Conservation (phyloP, 768 basidiomycete species). For the Leccinum obscurum region DNA sequence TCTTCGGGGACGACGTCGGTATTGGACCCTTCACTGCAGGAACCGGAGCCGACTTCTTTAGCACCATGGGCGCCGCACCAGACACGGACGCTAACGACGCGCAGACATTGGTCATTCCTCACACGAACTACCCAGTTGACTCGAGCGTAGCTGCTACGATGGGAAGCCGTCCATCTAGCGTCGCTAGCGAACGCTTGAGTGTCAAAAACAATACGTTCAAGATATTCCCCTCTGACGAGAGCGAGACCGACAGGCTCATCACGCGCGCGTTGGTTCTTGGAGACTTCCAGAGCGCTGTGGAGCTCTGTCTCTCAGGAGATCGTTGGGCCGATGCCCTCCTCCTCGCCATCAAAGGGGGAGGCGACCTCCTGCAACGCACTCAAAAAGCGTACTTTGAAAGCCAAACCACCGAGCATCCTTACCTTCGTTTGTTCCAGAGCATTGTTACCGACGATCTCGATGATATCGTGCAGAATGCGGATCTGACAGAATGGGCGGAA, state of each 20-base stretch:
- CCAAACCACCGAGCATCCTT: slow-evolving; percentile 72
- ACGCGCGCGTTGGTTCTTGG: slow-evolving; percentile 94
- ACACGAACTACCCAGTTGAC: slow-evolving; percentile 75
- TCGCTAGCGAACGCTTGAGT: slow-evolving; percentile 46
- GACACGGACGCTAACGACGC: slow-evolving; percentile 37
- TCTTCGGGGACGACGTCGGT: slow-evolving; percentile 78
- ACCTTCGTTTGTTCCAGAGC: slow-evolving; percentile 92
- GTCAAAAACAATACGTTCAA: slow-evolving; percentile 82
- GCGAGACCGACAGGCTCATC: slow-evolving; percentile 82
- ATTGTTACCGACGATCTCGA: slow-evolving; percentile 90
- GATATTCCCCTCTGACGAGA: slow-evolving; percentile 87
- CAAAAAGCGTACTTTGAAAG: slow-evolving; percentile 94
- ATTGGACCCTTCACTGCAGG: slow-evolving; percentile 58
- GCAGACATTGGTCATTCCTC: slow-evolving; percentile 62
- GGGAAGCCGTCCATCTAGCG: slow-evolving; percentile 86
- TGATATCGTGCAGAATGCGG: slow-evolving; percentile 96
- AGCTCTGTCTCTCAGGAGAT: slow-evolving; percentile 84
- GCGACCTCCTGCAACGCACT: slow-evolving; percentile 81
- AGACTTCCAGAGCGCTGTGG: slow-evolving; percentile 92
- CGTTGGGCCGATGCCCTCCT: slow-evolving; percentile 95
- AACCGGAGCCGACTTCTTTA: slow-evolving; percentile 83
- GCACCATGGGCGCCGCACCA: slow-evolving; percentile 60
- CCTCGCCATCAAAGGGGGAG: slow-evolving; percentile 87
- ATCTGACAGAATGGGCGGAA: slow-evolving; percentile 92
- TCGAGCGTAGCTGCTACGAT: slow-evolving; percentile 94